Percentiles rank a stretch among this genome's conserved stretches.
Conservation (phyloP, 352 stramenopile genomes). For the Globisporangium perplexum region DNA sequence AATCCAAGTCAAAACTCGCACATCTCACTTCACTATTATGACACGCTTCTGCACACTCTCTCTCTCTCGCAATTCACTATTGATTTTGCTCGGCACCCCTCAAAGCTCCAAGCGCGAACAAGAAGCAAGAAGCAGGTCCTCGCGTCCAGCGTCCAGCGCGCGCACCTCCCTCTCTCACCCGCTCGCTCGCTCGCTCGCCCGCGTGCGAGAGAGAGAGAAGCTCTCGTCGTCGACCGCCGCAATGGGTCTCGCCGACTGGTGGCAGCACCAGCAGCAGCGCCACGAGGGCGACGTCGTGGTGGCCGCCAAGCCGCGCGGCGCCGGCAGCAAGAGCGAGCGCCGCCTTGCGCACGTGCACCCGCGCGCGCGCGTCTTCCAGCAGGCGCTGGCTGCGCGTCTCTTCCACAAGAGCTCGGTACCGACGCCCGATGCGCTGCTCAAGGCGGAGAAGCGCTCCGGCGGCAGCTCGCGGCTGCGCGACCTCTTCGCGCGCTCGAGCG, state of each 20-base stretch:
- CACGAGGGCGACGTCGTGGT: background rate
- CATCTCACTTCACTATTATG: too few species aligned
- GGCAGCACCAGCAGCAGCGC: slow-evolving; percentile 8
- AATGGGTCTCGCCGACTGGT: slow-evolving; percentile 15
- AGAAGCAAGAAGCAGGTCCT: background rate
- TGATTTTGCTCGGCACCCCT: background rate
- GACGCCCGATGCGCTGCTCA: background rate
- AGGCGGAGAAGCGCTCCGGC: background rate
- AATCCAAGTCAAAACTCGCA: background rate
- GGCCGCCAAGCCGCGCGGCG: slow-evolving; percentile 2
- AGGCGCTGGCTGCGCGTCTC: slow-evolving; percentile 9
- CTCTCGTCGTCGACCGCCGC: background rate
- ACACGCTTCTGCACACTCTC: background rate
- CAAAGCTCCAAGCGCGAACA: background rate
- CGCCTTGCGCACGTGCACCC: background rate
- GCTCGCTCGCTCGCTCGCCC: background rate
- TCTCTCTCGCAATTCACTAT: background rate
- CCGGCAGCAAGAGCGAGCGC: slow-evolving; percentile 7
- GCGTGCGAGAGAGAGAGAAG: background rate
- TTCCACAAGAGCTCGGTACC: background rate
- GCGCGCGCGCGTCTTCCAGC: slow-evolving; percentile 11
- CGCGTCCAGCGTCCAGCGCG: background rate
- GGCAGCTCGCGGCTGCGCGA: slow-evolving; percentile 7
- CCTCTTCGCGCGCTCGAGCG: slow-evolving; percentile 6
- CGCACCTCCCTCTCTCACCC: background rate